Evolutionary conservation across 2,329 filamentous ascomycete species (phyloP), one percentile per base, ranked within the genome.

Genomic region (Rutstroemia sydowiana): DNA sequence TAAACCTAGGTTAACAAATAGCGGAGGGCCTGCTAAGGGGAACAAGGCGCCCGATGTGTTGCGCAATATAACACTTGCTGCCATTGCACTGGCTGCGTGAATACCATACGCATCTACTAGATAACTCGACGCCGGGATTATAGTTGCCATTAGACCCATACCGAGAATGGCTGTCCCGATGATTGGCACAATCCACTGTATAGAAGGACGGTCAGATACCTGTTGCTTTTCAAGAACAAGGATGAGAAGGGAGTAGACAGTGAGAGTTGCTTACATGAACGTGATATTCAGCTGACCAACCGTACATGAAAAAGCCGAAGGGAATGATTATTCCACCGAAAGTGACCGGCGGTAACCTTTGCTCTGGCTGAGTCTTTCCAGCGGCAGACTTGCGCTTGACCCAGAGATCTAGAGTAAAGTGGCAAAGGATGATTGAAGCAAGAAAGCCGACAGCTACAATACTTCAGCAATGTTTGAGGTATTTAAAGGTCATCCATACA

Each of bases 11-110:
- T 40, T 57, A 2, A 52, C 58, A 55, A 74, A 77, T 64, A 78
- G 63, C 14, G 57, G 54, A 7, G 72, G 70, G 2, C 71, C 74
- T 44, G 75, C 75, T 1, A 78, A 66, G 10, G 75, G 75, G 52
- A 77, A 71, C 2, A 70, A 70, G 32, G 76, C 74, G n/a, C n/a
- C n/a, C n/a, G n/a, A n/a, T 4, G 77, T 58, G 36, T 68, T 73
- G 8, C 71, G 65, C 2, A 67, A 65, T 4, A 73, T 60, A 2
- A 69, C 69, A 49, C 69, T 64, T 51, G 69, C 62, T 0, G 67
- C 64, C 23, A 72, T 58, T 2, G 69, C 70, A 26, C 62, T 66
- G 7, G 69, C 70, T 8, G 70, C 65, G 45, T 70, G 67, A 9
- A 58, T 60, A 11, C 61, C 64, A 55, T 71, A 73, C 14, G 62